Conservation (phyloP, 192 early-diverging fungal genomes). For the Phlyctochytrium planicorne region DNA sequence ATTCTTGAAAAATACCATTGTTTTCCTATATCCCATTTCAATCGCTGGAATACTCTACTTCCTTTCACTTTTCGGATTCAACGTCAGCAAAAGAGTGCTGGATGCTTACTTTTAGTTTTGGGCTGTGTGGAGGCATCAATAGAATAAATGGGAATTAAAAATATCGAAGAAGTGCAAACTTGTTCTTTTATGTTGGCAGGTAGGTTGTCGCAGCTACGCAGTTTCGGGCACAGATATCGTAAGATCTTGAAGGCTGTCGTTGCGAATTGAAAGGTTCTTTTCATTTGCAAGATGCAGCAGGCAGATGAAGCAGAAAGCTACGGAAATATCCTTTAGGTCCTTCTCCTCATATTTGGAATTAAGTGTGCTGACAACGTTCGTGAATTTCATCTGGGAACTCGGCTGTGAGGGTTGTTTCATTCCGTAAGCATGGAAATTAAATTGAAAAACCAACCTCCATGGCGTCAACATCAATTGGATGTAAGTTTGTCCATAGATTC, state of each 20-base stretch:
- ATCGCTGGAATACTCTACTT: conserved; percentile 46
- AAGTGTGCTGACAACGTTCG: conserved; percentile 68
- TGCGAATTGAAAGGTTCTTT: conserved; percentile 56
- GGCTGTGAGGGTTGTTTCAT: conserved; percentile 6
- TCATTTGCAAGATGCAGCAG: conserved; percentile 96
- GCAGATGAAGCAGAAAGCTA: conserved; percentile 98
- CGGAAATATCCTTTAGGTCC: conserved; percentile 85
- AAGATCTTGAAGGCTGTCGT: background rate
- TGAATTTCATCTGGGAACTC: conserved; percentile 20
- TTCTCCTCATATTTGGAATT: conserved; percentile 74
- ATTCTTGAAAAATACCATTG: conserved; percentile 83
- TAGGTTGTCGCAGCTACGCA: no score
- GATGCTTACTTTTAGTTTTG: conserved; percentile 68
- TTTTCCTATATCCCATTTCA: conserved; percentile 86
- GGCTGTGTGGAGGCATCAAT: no score
- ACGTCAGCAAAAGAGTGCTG: conserved; percentile 73
- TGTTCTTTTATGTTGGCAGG: no score
- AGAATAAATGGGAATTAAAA: no score
- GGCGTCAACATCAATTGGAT: background rate
- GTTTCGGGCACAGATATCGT: background rate
- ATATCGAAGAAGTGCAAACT: no score
- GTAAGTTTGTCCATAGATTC: conserved; percentile 83
- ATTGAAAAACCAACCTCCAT: background rate
- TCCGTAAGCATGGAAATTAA: conserved; percentile 15
- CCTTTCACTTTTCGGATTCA: conserved; percentile 53